Evolutionary conservation across 768 basidiomycete species (phyloP).

Genomic region (Tylopilus rubrobrunneus): DNA sequence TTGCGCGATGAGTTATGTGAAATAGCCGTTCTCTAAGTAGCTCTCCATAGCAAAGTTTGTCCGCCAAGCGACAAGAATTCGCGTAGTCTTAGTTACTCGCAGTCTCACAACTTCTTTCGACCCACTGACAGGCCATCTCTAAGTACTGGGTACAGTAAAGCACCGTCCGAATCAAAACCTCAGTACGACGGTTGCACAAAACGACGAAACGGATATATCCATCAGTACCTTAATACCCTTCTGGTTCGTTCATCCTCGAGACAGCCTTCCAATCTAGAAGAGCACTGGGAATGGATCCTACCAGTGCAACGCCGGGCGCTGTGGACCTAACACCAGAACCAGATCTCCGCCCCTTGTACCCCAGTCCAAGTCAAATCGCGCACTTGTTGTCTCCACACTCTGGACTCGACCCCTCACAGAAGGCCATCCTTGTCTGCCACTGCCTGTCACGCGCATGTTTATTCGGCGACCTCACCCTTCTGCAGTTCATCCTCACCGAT

Average conservation of each 20-base stretch:
- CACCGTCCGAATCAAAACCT: slow-evolving; percentile 20
- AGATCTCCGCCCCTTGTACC: slow-evolving; percentile 77
- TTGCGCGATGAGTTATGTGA: not conserved
- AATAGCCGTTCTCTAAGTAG: too few species aligned
- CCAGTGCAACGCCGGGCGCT: slow-evolving; percentile 23
- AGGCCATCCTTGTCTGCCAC: slow-evolving; percentile 66
- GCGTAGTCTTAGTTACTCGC: not conserved
- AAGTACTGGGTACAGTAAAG: slow-evolving; percentile 2
- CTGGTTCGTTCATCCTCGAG: slow-evolving; percentile 8
- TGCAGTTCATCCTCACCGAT: slow-evolving; percentile 71
- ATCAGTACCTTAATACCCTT: not conserved
- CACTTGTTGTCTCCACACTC: slow-evolving; percentile 63
- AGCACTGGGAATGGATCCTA: slow-evolving; percentile 27
- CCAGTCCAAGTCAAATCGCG: slow-evolving; percentile 58
- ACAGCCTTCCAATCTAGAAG: slow-evolving; percentile 1
- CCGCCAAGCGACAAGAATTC: not conserved
- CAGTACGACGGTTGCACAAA: slow-evolving; percentile 1
- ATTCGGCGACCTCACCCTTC: slow-evolving; percentile 70
- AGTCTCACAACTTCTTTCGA: slow-evolving; percentile 7
- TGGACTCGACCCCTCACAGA: slow-evolving; percentile 65
- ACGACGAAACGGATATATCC: not conserved
- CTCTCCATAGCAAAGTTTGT: not conserved
- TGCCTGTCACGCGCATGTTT: slow-evolving; percentile 71
- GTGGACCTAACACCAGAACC: slow-evolving; percentile 70
- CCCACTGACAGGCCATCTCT: not conserved